Conservation (phyloP, 176 grass and related monocot genomes). For the Phyllostachys edulis region DNA sequence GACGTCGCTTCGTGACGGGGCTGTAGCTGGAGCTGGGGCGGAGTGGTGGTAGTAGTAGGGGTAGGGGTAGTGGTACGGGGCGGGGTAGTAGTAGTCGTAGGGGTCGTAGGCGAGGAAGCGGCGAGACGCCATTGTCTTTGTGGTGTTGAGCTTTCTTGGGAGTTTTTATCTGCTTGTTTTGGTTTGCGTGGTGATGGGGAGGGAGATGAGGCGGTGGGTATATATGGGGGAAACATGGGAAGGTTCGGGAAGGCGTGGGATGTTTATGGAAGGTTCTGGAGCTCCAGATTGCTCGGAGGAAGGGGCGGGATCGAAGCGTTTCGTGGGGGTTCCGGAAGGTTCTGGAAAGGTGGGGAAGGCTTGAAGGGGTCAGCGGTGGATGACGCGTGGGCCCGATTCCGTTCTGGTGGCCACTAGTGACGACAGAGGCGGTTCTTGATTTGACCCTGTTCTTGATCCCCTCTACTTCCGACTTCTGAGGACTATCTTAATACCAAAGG, state of each 20-base stretch:
- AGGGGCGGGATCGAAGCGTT: background rate
- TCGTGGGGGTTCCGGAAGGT: background rate
- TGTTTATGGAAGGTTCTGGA: slow-evolving; percentile 6
- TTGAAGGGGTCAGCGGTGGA: background rate
- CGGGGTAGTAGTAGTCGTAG: slow-evolving; percentile 33
- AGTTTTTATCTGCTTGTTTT: background rate
- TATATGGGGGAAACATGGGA: background rate
- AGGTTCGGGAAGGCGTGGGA: background rate
- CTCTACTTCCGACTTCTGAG: too few relatives aligned
- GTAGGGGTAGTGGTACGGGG: background rate
- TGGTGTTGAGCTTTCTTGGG: background rate
- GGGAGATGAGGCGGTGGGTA: background rate
- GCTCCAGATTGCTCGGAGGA: background rate
- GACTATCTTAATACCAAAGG: too few relatives aligned
- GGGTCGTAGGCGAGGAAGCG: slow-evolving; percentile 32
- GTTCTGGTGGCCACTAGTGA: background rate
- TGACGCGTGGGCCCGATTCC: background rate
- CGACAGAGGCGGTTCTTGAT: background rate
- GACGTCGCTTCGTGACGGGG: background rate
- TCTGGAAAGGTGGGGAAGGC: background rate
- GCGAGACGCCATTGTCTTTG: slow-evolving; percentile 35
- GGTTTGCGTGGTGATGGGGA: background rate
- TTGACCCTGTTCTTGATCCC: too few relatives aligned
- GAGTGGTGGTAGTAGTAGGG: background rate
- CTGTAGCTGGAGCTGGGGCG: background rate